Conservation (phyloP, 1,139 yeast genomes). For the Suhomyces coccinellae region DNA sequence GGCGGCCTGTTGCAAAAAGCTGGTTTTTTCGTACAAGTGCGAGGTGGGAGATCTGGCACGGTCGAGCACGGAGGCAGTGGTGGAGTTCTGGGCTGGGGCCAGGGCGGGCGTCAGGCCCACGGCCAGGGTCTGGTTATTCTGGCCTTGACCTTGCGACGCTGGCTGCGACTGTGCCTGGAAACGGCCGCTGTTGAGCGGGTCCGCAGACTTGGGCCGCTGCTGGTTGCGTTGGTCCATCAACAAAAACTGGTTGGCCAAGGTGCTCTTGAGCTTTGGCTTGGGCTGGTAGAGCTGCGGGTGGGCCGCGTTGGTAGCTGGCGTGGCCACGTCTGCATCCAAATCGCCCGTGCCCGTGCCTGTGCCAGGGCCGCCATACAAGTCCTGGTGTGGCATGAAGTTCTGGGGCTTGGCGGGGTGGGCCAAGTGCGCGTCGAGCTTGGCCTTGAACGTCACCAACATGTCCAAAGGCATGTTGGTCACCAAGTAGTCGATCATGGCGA, state of each 20-base stretch:
- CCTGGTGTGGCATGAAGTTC: conserved; percentile 17
- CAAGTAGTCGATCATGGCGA: conserved; percentile 59
- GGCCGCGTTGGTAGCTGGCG: not conserved
- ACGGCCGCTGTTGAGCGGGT: conserved; percentile 26
- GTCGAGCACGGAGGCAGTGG: conserved; percentile 29
- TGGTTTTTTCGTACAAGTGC: conserved; percentile 47
- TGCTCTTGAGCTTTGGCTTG: conserved; percentile 27
- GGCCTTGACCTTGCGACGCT: not conserved
- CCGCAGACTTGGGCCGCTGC: conserved; percentile 48
- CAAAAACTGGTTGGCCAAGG: conserved; percentile 23
- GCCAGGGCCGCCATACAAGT: conserved; percentile 26
- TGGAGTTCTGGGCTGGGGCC: conserved; percentile 10
- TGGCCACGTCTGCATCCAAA: too few relatives aligned
- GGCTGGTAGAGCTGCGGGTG: conserved; percentile 35
- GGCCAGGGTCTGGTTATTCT: not conserved
- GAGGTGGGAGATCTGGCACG: conserved; percentile 46
- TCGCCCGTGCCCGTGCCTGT: too few relatives aligned
- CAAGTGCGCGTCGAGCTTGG: conserved; percentile 38
- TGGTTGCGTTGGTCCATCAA: conserved; percentile 30
- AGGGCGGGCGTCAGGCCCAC: not conserved
- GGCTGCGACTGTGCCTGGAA: not conserved
- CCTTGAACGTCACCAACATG: conserved; percentile 47
- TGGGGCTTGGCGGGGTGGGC: conserved; percentile 18
- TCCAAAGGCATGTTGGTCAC: conserved; percentile 51
- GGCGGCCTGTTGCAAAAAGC: conserved; percentile 47